phyloP scores from a whole-genome alignment of 345 rosid genomes.

The Camelina hispida region DNA sequence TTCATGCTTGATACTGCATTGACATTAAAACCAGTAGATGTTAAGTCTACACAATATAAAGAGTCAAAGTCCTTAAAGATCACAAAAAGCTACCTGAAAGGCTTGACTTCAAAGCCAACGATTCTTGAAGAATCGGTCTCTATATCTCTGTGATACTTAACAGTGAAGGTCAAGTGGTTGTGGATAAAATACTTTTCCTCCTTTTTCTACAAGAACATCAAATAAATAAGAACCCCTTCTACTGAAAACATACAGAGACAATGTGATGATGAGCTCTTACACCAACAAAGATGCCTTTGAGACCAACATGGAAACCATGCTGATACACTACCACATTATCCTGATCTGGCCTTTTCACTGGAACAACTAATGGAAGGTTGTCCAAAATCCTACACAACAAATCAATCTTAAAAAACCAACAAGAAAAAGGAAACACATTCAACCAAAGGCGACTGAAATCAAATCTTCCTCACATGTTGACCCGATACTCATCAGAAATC shows the following conservation, averaged over 20 bases:
- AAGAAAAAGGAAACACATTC: background rate
- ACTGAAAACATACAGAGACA: background rate
- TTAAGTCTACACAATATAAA: constrained; percentile 13
- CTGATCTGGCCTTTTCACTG: constrained; percentile 52
- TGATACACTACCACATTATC: constrained; percentile 57
- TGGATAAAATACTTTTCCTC: constrained; percentile 84
- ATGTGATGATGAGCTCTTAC: constrained; percentile 43
- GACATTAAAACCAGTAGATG: constrained; percentile 30
- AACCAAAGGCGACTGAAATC: background rate
- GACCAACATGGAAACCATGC: constrained; percentile 66
- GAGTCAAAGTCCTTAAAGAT: background rate
- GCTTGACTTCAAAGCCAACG: constrained; percentile 93
- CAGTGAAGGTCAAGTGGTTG: constrained; percentile 78
- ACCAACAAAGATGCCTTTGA: constrained; percentile 59
- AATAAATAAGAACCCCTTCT: constrained; percentile 5
- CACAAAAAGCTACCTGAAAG: constrained; percentile 67
- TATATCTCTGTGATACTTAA: constrained; percentile 74
- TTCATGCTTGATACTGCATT: constrained; percentile 72
- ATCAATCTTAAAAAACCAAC: background rate
- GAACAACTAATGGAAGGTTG: constrained; percentile 66
- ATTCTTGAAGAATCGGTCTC: constrained; percentile 69
- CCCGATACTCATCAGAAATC: constrained; percentile 84
- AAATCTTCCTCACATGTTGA: constrained; percentile 63
- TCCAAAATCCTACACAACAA: constrained; percentile 60
- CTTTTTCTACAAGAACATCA: constrained; percentile 58